These are phyloP conservation scores for Phaseolus lunatus DNA, from an alignment of 306 rosid genomes.

Conservation along the genomic window DNA sequence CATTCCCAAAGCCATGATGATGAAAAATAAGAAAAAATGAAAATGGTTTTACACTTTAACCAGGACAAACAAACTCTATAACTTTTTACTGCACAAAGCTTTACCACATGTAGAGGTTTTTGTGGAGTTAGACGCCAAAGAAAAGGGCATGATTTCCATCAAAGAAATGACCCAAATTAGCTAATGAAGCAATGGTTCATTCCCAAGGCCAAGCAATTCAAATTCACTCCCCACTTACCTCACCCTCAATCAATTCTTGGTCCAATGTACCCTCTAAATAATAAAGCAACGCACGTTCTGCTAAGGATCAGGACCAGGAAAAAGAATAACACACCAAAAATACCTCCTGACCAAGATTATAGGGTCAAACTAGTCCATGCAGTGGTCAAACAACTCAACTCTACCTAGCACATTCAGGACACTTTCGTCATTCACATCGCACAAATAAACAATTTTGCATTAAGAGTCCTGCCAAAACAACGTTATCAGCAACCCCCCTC, in stretches of 20 bases:
- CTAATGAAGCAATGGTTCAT: constrained; percentile 20
- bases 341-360: constrained; percentile 21
- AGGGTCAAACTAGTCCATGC: constrained; percentile 61
- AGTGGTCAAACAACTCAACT: constrained; percentile 58
- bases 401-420: constrained; percentile 39
- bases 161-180: background rate
- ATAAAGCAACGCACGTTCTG: background rate
- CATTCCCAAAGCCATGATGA: constrained; percentile 39
- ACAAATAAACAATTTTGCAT: constrained; percentile 1
- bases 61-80: background rate
- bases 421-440: constrained; percentile 46
- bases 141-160: background rate
- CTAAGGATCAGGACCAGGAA: background rate
- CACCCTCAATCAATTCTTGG: background rate
- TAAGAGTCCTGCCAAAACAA: constrained; percentile 46
- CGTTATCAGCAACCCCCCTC: constrained; percentile 27
- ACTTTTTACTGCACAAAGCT: background rate
- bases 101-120: background rate
- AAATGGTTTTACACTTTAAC: no score
- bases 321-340: constrained; percentile 39
- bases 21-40: no score
- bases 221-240: background rate
- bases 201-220: constrained; percentile 16
- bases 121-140: background rate
- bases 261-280: background rate